Percentiles rank a stretch among this genome's conserved stretches.
Conservation (phyloP, 192 early-diverging fungal genomes). For the Neocallimastix lanati region DNA sequence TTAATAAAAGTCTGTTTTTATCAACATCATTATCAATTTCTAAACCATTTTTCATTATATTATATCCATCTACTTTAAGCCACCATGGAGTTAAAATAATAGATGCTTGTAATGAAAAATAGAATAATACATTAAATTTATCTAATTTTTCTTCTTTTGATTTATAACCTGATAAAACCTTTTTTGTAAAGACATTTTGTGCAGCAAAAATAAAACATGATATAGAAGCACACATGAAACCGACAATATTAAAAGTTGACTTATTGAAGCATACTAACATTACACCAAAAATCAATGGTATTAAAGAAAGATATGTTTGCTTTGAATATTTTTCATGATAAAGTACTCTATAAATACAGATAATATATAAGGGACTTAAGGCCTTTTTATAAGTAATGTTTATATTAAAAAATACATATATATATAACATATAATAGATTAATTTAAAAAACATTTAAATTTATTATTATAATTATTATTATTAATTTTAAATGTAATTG, state of each 20-base stretch:
- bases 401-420: no score
- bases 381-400: slow-evolving; percentile 38
- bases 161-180: slow-evolving; percentile 23
- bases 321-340: slow-evolving; percentile 45
- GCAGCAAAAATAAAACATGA: slow-evolving; percentile 67
- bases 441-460: no score
- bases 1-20: background rate
- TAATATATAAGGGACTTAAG: slow-evolving; percentile 72
- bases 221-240: slow-evolving; percentile 51
- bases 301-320: slow-evolving; percentile 55
- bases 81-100: slow-evolving; percentile 33
- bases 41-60: background rate
- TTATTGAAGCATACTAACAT: slow-evolving; percentile 69
- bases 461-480: no score
- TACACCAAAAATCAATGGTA: slow-evolving; percentile 74
- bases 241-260: slow-evolving; percentile 46
- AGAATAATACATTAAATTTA: slow-evolving; percentile 73
- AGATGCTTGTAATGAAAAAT: slow-evolving; percentile 54
- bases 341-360: slow-evolving; percentile 50
- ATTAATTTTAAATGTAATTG: no score
- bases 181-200: slow-evolving; percentile 77
- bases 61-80: background rate
- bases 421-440: no score
- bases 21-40: background rate
- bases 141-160: slow-evolving; percentile 48